Base-by-base conservation (phyloP, 2,329 filamentous ascomycete species). In the Keithomyces neogunnii region DNA sequence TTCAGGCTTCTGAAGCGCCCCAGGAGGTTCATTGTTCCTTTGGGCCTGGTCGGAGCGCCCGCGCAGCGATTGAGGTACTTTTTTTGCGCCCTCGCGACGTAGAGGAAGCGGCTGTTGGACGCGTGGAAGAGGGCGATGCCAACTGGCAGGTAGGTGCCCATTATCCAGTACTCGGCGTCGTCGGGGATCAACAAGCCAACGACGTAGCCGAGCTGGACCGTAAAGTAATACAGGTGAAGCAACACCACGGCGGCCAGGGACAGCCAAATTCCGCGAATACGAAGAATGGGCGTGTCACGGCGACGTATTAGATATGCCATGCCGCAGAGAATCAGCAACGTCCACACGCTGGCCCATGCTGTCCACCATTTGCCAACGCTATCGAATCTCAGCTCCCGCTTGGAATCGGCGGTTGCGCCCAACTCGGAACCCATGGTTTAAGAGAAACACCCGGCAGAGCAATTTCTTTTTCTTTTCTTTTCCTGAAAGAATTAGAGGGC, bases 81-180 rank as follows among this genome's bases (percentile, higher is more conserved):
- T 51, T 62, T 63, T 61, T 84, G 80, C 13, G 72, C 66, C 56
- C 72, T 73, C 49, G 80, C 79, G 47, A 83, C 67, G 53, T 81
- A 68, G 26, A 82, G 73, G 51, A 85, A 79, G 48, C 79, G 77
- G 54, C 69, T 74, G 62, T 84, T 83, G 52, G 78, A 78, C 31
- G 79, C 81, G 57, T 85, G 81, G 60, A 85, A 85, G 2, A 86
- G 68, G 13, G 80, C 82, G 48, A 86, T 80, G 33, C 82, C 82
- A 46, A 81, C 74, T 5, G 82, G 83, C 5, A 86, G 67, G 61
- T 79, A 82, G 44, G 80, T 74, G 47, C 78, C 76, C 82, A 86
- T 86, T 60, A 83, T 72, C 77, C 80, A 86, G 61, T 75, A 86
- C 61, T 84, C 77, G 8, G 72, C 69, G 9, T 74, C 67, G 47